A percentile compares a stretch with the other conserved stretches of the same genome.
Conservation (phyloP, 768 basidiomycete genomes). For the Solioccasus polychromus region DNA sequence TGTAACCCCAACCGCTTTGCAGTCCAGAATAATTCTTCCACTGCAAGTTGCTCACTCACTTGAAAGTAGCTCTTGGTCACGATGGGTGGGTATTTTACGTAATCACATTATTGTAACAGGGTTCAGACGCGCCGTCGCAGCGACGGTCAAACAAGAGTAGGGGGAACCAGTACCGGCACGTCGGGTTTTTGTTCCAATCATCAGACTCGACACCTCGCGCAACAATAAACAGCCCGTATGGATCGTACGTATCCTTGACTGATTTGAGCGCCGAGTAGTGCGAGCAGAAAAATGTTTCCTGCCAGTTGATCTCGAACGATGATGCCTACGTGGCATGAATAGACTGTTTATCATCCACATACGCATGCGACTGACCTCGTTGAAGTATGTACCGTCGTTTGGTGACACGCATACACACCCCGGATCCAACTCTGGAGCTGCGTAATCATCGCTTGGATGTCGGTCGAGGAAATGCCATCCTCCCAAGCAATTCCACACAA, state of each 20-base stretch:
- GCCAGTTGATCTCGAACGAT: slow-evolving; percentile 38
- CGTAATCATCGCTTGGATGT: slow-evolving; percentile 13
- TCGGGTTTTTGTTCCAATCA: slow-evolving; percentile 13
- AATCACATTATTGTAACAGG: no score
- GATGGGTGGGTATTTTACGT: no score
- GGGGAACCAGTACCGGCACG: slow-evolving; percentile 14
- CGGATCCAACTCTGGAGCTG: slow-evolving; percentile 17
- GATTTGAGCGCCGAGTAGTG: slow-evolving; percentile 39
- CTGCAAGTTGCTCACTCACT: no score
- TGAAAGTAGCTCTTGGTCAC: no score
- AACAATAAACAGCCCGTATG: slow-evolving; percentile 8
- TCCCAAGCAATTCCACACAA: slow-evolving; percentile 19
- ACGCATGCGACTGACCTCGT: slow-evolving; percentile 37
- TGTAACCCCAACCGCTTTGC: no score
- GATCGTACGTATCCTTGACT: slow-evolving; percentile 36
- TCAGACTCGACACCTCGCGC: slow-evolving; percentile 27
- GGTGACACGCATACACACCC: slow-evolving; percentile 31
- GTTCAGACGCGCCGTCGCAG: no score
- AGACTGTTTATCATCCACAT: no score
- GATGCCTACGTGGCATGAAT: slow-evolving; percentile 34
- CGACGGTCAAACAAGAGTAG: no score
- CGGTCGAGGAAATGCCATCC: slow-evolving; percentile 17
- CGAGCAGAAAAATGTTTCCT: slow-evolving; percentile 44
- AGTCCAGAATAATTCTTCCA: no score
- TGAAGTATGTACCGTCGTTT: slow-evolving; percentile 41